These are phyloP conservation scores for Exserohilum turcica DNA, from an alignment of 2,329 filamentous ascomycete genomes.

Conservation along the genomic window DNA sequence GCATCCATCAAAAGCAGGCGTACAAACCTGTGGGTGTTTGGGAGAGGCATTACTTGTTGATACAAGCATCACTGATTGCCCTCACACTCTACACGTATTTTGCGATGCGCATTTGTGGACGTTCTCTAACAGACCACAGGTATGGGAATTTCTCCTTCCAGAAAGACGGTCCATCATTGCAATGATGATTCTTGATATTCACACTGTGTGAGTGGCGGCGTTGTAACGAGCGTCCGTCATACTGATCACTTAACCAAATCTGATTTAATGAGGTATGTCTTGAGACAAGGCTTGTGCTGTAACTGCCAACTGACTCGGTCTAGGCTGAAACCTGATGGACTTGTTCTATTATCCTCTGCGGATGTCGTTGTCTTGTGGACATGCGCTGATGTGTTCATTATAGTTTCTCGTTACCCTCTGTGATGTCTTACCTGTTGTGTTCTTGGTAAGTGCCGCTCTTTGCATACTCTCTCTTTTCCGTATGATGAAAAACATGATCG, in stretches of 20 bases:
- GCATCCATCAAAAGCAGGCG: constrained; percentile 61
- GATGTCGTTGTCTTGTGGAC: constrained; percentile 16
- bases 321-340: constrained; percentile 49
- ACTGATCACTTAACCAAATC: constrained; percentile 69
- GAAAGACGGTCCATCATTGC: constrained; percentile 53
- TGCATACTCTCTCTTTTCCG: constrained; percentile 14
- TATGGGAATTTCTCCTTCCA: constrained; percentile 32
- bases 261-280: constrained; percentile 70
- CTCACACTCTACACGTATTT: constrained; percentile 11
- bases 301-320: constrained; percentile 26
- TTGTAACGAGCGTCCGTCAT: constrained; percentile 55
- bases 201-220: constrained; percentile 69
- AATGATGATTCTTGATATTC: constrained; percentile 71
- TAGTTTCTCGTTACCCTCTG: constrained; percentile 12
- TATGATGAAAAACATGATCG: constrained; percentile 65
- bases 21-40: constrained; percentile 68
- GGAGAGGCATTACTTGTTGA: constrained; percentile 67
- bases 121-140: constrained; percentile 35
- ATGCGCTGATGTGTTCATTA: constrained; percentile 28
- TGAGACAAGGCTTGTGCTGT: neutral
- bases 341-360: constrained; percentile 16
- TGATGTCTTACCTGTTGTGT: neutral
- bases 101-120: constrained; percentile 7
- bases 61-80: constrained; percentile 69
- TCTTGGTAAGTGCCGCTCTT: constrained; percentile 24